Evolutionary conservation across 2,329 filamentous ascomycete genomes (phyloP), one percentile per base, ranked within the genome.

Genomic region (Ascochyta pisi): DNA sequence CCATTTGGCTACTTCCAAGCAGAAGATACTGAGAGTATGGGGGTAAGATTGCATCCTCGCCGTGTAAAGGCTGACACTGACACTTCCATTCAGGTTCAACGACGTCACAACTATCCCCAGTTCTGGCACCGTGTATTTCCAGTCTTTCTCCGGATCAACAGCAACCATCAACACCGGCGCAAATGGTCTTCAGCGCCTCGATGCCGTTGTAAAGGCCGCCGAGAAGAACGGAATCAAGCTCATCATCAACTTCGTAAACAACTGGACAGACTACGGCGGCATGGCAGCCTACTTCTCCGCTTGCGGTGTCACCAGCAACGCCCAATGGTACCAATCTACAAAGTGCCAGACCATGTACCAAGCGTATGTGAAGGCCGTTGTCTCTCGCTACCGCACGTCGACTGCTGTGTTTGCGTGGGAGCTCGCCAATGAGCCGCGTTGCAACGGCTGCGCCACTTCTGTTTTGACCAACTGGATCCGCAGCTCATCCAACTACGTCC

Each of bases 1-100:
- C 56, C 78, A 84, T 63, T 67, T 86, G 15, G 67, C 75, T 45
- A 60, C 73, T 29, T 81, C 83, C 2, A 83, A 84, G 0, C 79
- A 83, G 57, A 85, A 84, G 67, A 82, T 87, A 56, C 76, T 87
- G 31, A 79, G 86, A 15, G 78, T 86, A 43, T 87, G 85, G 85
- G 84, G 84, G 37, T 40, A 19, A 24, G 37, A 6, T 3, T 23
- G 16, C 3, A 9, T 19, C 37, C 24, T 40, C 12, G 4, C 8
- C 12, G 2, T 6, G 19, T 24, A 19, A 23, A 9, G 6, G 13
- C 22, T 15, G 6, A 23, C 3, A 15, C 37, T 40, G 22, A 40
- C 6, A 24, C 10, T 12, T 23, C 37, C 10, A 37, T 8, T 16
- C 34, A 40, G 37, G 4, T 88, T 88, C 76, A 86, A 86, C 73